These are phyloP conservation scores for Comarum palustre DNA, from an alignment of 306 rosid genomes.

Conservation along the genomic window DNA sequence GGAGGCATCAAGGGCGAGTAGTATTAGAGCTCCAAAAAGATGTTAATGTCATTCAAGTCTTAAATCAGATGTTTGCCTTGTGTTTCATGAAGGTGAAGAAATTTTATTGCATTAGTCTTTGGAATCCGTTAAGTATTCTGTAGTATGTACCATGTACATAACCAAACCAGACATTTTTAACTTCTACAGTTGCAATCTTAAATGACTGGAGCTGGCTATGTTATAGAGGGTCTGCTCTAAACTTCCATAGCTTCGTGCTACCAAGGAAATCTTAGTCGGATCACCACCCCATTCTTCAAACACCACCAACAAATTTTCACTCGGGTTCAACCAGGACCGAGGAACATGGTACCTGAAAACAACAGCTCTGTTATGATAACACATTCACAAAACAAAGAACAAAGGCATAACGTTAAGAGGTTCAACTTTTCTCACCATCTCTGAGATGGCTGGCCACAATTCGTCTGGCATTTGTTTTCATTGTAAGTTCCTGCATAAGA, in stretches of 20 bases:
- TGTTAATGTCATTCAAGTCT: conserved; percentile 21
- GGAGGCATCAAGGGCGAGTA: conserved; percentile 38
- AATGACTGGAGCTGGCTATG: not conserved
- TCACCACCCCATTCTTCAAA: conserved; percentile 97
- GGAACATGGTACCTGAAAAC: conserved; percentile 90
- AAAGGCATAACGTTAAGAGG: conserved; percentile 3
- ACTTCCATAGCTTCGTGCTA: conserved; percentile 1
- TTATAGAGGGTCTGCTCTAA: conserved; percentile 3
- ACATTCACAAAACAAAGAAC: conserved; percentile 7
- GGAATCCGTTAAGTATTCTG: not conserved
- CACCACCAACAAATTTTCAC: conserved; percentile 64
- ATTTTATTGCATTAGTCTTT: not conserved
- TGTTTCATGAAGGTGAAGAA: conserved; percentile 6
- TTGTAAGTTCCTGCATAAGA: conserved; percentile 65
- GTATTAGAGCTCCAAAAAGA: conserved; percentile 22
- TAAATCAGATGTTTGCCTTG: conserved; percentile 17
- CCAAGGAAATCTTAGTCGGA: conserved; percentile 60
- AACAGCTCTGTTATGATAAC: conserved; percentile 15
- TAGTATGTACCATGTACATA: not conserved
- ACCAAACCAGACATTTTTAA: not conserved
- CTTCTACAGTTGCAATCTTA: not conserved
- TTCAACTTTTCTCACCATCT: conserved; percentile 64
- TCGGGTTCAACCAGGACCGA: conserved; percentile 71
- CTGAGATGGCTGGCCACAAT: conserved; percentile 83
- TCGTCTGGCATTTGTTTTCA: conserved; percentile 57